These are phyloP conservation scores for maize (Zea mays) DNA, from an alignment of 176 grass and related monocot species.

Conservation along the genomic window Zm-B73-REFERENCE-NAM-5.0 NC_050099.1:33272001-33272500, in stretches of 20 bases:
- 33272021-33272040: neutral
- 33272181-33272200: slow-evolving; percentile 31
- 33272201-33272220: slow-evolving; percentile 40
- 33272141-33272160: slow-evolving; percentile 42
- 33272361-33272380: slow-evolving; percentile 32
- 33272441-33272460: slow-evolving; percentile 13
- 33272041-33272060: slow-evolving; percentile 35
- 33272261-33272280: neutral
- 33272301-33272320: neutral
- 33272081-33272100: slow-evolving; percentile 22
- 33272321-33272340: slow-evolving; percentile 40
- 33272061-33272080: slow-evolving; percentile 29
- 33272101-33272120: slow-evolving; percentile 38
- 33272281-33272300: neutral
- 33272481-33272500: slow-evolving; percentile 70
- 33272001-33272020: slow-evolving; percentile 39
- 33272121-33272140: slow-evolving; percentile 37
- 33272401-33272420: slow-evolving; percentile 54
- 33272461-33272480: slow-evolving; percentile 41
- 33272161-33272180: neutral
- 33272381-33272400: slow-evolving; percentile 47
- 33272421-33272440: neutral
- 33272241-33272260: slow-evolving; percentile 11
- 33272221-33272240: slow-evolving; percentile 19
- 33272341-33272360: slow-evolving; percentile 62